Conservation (phyloP, 148 eudicot species). For the Cornus controversa region DNA sequence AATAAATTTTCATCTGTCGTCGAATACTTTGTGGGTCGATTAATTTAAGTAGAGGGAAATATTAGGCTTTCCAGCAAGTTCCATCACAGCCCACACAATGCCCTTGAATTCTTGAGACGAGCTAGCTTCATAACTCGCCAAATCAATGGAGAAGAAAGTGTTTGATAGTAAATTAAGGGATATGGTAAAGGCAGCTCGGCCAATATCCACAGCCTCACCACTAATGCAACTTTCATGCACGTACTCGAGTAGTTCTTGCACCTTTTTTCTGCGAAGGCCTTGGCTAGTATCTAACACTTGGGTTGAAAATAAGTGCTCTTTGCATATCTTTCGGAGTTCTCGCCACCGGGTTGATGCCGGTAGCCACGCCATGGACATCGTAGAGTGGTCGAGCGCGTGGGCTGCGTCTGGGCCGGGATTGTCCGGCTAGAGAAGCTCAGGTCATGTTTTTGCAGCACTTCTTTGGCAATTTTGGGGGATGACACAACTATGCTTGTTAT, state of each 20-base stretch:
- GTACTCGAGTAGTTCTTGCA: background rate
- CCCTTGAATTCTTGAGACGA: conserved; percentile 1
- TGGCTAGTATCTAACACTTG: background rate
- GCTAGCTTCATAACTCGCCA: background rate
- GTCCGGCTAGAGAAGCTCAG: background rate
- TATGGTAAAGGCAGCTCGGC: background rate
- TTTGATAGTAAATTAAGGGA: background rate
- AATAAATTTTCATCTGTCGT: background rate
- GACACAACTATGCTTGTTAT: conserved; percentile 37
- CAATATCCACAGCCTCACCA: background rate
- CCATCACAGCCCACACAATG: background rate
- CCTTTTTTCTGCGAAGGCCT: background rate
- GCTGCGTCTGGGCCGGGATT: background rate
- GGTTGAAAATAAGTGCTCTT: background rate
- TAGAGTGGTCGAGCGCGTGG: background rate
- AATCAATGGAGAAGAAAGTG: background rate
- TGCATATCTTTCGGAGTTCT: background rate
- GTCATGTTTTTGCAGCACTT: conserved; percentile 14
- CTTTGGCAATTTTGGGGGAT: conserved; percentile 29
- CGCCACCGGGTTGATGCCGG: background rate
- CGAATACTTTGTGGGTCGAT: background rate
- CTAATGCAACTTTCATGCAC: background rate
- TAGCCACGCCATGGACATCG: background rate
- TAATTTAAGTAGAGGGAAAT: background rate
- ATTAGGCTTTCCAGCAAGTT: background rate